Base-by-base conservation (phyloP, 1,284 basidiomycete species). In the Sanghuangporus weigelae region DNA sequence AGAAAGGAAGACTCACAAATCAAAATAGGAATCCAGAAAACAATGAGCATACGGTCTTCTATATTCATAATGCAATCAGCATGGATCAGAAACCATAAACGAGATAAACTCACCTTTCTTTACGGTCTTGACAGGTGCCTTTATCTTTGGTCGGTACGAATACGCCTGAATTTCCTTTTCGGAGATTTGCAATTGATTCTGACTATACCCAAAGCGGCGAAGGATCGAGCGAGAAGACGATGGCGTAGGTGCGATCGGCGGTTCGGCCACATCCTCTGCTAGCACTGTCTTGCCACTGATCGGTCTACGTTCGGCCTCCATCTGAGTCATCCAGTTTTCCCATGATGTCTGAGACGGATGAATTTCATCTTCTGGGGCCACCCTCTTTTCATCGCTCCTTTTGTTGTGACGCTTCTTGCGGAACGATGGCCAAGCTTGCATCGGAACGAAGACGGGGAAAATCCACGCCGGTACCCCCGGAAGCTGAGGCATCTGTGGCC, bases 1-100 rank as follows among this genome's bases (percentile, higher is more conserved):
- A 40, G 36, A 14, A 23, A 19, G 10, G 48, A 56, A 54, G 1
- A 86, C 89, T 78, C 69, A 92, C 90, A 75, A 67, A 93, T 74
- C 38, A 97, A 79, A 67, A 96, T 92, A 2, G 95, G 95, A 68
- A 97, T 82, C 95, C 95, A 98, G 81, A 98, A 97, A 63, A 93
- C 77, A 58, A 31, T 31, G 26, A 31, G 26, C 26, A 31, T 31
- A 4, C 26, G 26, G 26, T 31, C 26, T 31, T 31, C 26, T 31
- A 31, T 31, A 31, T 31, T 31, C 26, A 31, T 31, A 2, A 31
- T 31, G 26, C 26, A 31, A 95, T 76, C 56, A 98, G 84, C 95
- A 98, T 97, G 55, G 16, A 57, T 51, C 19, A 58, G n/a, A 56
- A 53, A 19, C 38, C 31, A 51, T 14, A 38, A 57, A 50, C 44